A percentile compares a stretch with the other conserved stretches of the same genome.
Conservation (phyloP, 164 flowering plant species). For the Tinospora cordifolia region DNA sequence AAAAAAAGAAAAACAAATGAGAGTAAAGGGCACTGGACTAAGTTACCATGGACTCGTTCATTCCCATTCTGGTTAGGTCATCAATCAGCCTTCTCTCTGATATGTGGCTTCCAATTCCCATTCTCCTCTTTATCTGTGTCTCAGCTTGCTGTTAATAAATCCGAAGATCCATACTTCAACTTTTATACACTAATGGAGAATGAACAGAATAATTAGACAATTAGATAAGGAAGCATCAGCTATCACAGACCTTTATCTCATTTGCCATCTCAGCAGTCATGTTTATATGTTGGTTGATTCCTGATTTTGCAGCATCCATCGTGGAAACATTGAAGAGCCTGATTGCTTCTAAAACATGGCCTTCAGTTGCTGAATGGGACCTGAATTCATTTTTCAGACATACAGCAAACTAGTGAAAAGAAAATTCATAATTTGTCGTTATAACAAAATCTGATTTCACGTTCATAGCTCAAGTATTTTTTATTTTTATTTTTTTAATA, state of each 20-base stretch:
- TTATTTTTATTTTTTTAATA: too few species aligned
- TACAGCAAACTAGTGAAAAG: background rate
- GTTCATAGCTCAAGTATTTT: too few species aligned
- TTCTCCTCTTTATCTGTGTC: conserved; percentile 83
- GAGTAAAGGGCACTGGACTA: background rate
- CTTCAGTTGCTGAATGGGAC: conserved; percentile 75
- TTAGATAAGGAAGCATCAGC: background rate
- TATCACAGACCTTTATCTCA: conserved; percentile 70
- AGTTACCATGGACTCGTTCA: conserved; percentile 88
- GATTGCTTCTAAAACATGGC: conserved; percentile 74
- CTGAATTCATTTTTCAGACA: conserved; percentile 25
- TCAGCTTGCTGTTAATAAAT: conserved; percentile 78
- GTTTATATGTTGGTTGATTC: conserved; percentile 70
- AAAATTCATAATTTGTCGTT: background rate
- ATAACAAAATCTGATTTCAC: too few species aligned
- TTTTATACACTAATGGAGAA: background rate
- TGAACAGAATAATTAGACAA: background rate
- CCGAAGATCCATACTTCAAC: background rate
- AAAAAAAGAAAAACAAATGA: too few species aligned
- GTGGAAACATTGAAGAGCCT: conserved; percentile 80
- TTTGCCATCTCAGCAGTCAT: conserved; percentile 72
- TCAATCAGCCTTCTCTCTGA: conserved; percentile 89
- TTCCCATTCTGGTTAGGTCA: conserved; percentile 81
- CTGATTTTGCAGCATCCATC: conserved; percentile 96
- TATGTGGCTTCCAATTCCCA: conserved; percentile 88